These are phyloP conservation scores for Mycena rosella DNA, from an alignment of 768 basidiomycete species.

Conservation along the genomic window DNA sequence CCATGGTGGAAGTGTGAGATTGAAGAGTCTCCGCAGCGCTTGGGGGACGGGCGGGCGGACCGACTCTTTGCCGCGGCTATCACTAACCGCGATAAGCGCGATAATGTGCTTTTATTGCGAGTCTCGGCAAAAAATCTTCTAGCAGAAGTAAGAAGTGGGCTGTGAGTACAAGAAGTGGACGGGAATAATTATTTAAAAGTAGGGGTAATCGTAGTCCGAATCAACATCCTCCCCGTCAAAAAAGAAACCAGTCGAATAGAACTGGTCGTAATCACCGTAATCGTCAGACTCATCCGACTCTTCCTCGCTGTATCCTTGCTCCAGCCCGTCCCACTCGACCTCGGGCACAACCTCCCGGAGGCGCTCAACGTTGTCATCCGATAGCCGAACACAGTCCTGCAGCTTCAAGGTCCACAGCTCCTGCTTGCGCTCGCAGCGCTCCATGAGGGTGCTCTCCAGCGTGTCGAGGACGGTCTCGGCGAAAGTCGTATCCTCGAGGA, in stretches of 20 bases:
- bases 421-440: constrained; percentile 47
- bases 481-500: constrained; percentile 43
- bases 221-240: not conserved
- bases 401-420: constrained; percentile 46
- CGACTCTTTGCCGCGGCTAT: too few species aligned
- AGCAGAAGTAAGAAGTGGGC: too few species aligned
- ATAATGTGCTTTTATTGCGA: too few species aligned
- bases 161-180: too few species aligned
- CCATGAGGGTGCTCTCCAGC: constrained; percentile 45
- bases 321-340: constrained; percentile 52
- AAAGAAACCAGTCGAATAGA: not conserved
- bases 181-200: constrained; percentile 7
- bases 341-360: constrained; percentile 46
- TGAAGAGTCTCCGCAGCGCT: too few species aligned
- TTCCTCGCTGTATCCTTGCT: constrained; percentile 41
- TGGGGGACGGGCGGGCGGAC: too few species aligned
- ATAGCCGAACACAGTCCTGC: constrained; percentile 42
- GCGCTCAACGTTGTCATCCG: constrained; percentile 38
- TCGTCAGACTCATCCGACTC: constrained; percentile 18
- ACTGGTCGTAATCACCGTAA: not conserved
- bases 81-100: too few species aligned
- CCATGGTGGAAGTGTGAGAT: constrained; percentile 10
- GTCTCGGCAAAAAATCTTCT: too few species aligned
- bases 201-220: constrained; percentile 13
- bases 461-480: constrained; percentile 26